These are phyloP conservation scores for Scutellaria galericulata DNA, from an alignment of 257 asterid genomes.

Conservation along the genomic window DNA sequence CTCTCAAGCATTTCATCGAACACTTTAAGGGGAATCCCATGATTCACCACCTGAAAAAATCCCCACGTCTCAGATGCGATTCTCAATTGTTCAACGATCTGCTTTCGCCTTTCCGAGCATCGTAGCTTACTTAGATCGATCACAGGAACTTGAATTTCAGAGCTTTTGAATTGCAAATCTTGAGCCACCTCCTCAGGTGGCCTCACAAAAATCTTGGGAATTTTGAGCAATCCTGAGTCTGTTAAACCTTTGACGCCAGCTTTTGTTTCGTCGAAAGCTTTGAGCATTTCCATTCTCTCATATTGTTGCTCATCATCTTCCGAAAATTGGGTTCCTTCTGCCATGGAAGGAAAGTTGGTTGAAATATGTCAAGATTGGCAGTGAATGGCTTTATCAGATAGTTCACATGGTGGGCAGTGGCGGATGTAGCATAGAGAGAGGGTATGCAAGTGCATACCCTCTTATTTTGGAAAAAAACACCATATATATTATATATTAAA, in stretches of 20 bases:
- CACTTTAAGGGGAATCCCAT: slow-evolving; percentile 45
- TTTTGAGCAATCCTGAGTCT: slow-evolving; percentile 48
- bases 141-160: slow-evolving; percentile 44
- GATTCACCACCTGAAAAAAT: slow-evolving; percentile 60
- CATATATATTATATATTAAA: no score
- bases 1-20: slow-evolving; percentile 42
- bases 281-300: slow-evolving; percentile 41
- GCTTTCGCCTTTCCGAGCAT: slow-evolving; percentile 15
- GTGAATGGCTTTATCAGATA: no score
- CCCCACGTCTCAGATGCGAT: slow-evolving; percentile 53
- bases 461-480: no score
- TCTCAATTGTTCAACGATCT: slow-evolving; percentile 42
- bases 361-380: no score
- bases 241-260: slow-evolving; percentile 58
- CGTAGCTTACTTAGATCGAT: slow-evolving; percentile 21
- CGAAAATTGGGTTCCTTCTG: no score
- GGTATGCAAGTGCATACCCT: no score
- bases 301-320: no score
- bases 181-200: slow-evolving; percentile 35
- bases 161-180: slow-evolving; percentile 20
- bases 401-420: no score
- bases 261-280: slow-evolving; percentile 52
- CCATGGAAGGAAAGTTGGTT: no score
- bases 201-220: slow-evolving; percentile 52
- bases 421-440: no score